A percentile compares a stretch with the other conserved stretches of the same genome.
These are phyloP conservation scores for Puya raimondii DNA, from an alignment of 176 grass and related monocot species.

Conservation along the genomic window DNA sequence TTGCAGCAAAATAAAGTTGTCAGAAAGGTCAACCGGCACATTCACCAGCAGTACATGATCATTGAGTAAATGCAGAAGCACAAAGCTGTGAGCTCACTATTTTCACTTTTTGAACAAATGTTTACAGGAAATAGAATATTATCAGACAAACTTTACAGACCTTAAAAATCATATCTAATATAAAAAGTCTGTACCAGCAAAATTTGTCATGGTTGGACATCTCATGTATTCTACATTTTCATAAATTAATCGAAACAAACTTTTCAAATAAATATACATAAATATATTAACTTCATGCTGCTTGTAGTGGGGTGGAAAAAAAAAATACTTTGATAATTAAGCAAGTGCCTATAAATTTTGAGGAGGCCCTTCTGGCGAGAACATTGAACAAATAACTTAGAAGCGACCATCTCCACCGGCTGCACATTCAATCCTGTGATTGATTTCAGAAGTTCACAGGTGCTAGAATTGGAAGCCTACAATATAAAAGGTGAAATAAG, in stretches of 20 bases:
- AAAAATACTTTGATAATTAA: constrained; percentile 81
- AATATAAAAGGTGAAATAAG: constrained; percentile 29
- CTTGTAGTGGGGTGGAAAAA: constrained; percentile 21
- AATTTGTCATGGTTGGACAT: not conserved
- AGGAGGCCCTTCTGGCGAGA: constrained; percentile 92
- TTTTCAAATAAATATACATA: not conserved
- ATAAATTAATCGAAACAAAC: not conserved
- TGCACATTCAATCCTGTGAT: constrained; percentile 89
- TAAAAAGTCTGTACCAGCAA: not conserved
- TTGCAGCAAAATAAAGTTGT: not conserved
- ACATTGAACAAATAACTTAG: constrained; percentile 96
- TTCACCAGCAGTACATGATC: not conserved
- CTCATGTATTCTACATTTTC: not conserved
- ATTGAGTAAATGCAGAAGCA: not conserved
- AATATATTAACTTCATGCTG: constrained; percentile 14
- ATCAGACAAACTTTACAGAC: not conserved
- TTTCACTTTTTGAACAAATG: not conserved
- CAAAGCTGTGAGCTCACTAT: not conserved
- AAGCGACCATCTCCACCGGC: constrained; percentile 90
- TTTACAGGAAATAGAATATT: not conserved
- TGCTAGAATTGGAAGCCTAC: constrained; percentile 78
- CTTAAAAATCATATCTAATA: not conserved
- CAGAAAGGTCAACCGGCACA: not conserved
- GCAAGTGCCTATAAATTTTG: constrained; percentile 92
- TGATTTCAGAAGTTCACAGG: constrained; percentile 85